These are phyloP conservation scores for Pistacia vera DNA, from an alignment of 345 rosid genomes.

Conservation along the genomic window DNA sequence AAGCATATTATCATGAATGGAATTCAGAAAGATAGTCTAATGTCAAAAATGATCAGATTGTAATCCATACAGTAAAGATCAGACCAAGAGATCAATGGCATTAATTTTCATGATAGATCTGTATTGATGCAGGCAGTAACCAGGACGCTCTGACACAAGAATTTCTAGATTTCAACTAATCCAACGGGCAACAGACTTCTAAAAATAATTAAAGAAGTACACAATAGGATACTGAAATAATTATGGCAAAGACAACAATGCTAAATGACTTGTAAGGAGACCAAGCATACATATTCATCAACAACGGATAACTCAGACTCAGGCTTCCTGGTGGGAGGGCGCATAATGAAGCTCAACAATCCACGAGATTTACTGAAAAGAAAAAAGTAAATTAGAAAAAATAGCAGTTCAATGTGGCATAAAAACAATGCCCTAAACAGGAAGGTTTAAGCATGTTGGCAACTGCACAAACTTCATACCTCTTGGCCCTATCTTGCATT, in stretches of 20 bases:
- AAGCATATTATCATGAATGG: neutral
- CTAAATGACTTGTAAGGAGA: slow-evolving; percentile 20
- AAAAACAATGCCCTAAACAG: slow-evolving; percentile 11
- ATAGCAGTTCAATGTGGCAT: slow-evolving; percentile 8
- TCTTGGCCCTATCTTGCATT: slow-evolving; percentile 46
- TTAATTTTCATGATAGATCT: slow-evolving; percentile 7
- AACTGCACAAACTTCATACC: slow-evolving; percentile 40
- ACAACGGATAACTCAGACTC: slow-evolving; percentile 33
- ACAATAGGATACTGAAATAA: slow-evolving; percentile 2
- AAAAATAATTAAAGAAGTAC: neutral
- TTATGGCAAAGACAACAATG: slow-evolving; percentile 20
- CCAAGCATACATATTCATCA: slow-evolving; percentile 36
- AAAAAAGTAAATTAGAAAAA: slow-evolving; percentile 7
- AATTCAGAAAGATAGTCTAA: neutral
- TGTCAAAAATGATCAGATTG: neutral
- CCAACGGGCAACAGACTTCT: neutral
- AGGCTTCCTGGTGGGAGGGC: slow-evolving; percentile 42
- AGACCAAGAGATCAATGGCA: neutral
- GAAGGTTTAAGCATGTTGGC: slow-evolving; percentile 13
- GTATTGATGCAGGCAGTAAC: neutral
- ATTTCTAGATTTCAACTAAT: neutral
- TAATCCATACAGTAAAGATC: neutral
- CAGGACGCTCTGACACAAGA: slow-evolving; percentile 4
- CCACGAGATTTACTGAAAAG: slow-evolving; percentile 54
- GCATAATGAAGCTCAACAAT: slow-evolving; percentile 56